Evolutionary conservation across 1,284 basidiomycete species (phyloP).

Genomic region (Papiliotrema fonsecae): DNA sequence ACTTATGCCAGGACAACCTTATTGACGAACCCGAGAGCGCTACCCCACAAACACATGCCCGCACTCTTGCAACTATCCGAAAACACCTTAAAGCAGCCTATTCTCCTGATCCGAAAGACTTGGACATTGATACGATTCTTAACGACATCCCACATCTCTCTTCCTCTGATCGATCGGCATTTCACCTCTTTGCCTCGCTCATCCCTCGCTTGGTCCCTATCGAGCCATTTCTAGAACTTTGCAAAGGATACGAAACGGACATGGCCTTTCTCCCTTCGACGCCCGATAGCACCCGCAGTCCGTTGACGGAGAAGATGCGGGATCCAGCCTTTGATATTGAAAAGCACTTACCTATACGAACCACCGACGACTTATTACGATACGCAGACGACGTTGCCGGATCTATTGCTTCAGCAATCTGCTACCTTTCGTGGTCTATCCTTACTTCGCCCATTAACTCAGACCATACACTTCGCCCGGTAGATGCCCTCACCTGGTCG

Average conservation of each 20-base stretch:
- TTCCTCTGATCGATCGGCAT: conserved; percentile 27
- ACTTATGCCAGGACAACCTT: conserved; percentile 25
- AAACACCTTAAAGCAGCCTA: conserved; percentile 25
- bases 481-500: conserved; percentile 14
- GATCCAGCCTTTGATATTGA: conserved; percentile 13
- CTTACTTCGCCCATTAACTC: conserved; percentile 13
- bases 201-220: conserved; percentile 42
- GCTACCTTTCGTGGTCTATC: conserved; percentile 47
- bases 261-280: conserved; percentile 22
- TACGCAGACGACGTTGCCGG: conserved; percentile 51
- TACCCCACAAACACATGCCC: background rate
- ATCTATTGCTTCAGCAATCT: conserved; percentile 48
- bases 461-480: conserved; percentile 10
- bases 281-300: background rate
- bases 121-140: conserved; percentile 11
- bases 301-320: background rate
- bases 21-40: conserved; percentile 21
- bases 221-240: conserved; percentile 47
- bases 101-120: conserved; percentile 6
- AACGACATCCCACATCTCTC: conserved; percentile 21
- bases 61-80: conserved; percentile 22
- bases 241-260: conserved; percentile 48
- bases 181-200: conserved; percentile 43
- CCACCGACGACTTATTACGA: conserved; percentile 42
- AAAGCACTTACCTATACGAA: conserved; percentile 40